phyloP scores from a whole-genome alignment of 164 flowering plant genomes.

The Stephania japonica region DNA sequence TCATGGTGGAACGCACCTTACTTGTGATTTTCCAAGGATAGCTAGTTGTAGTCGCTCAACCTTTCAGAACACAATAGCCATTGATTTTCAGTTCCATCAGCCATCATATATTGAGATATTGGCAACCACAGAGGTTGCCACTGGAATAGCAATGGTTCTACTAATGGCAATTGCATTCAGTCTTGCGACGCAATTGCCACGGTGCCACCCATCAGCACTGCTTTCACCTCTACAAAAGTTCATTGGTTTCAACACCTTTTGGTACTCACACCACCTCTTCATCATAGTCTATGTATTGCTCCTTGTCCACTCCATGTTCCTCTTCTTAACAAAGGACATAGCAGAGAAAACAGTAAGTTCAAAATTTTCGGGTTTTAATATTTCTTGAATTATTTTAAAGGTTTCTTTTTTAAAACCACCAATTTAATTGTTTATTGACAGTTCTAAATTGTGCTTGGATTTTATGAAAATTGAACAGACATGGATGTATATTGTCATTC shows the following conservation, averaged over 20 bases:
- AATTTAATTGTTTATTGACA: not conserved
- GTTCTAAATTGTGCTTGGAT: not conserved
- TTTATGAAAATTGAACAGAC: slow-evolving; percentile 24
- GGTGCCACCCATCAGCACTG: slow-evolving; percentile 22
- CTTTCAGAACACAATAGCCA: slow-evolving; percentile 34
- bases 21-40: slow-evolving; percentile 52
- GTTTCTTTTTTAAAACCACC: too few species aligned
- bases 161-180: slow-evolving; percentile 42
- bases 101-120: slow-evolving; percentile 41
- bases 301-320: slow-evolving; percentile 45
- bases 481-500: slow-evolving; percentile 50
- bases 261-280: slow-evolving; percentile 57
- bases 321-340: slow-evolving; percentile 34
- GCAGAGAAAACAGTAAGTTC: slow-evolving; percentile 39
- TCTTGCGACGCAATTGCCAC: slow-evolving; percentile 34
- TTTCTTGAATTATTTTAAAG: not conserved
- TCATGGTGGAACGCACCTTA: slow-evolving; percentile 45
- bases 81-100: slow-evolving; percentile 31
- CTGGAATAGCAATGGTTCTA: slow-evolving; percentile 43
- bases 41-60: slow-evolving; percentile 16
- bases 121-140: slow-evolving; percentile 36
- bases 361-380: too few species aligned
- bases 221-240: slow-evolving; percentile 6
- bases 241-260: slow-evolving; percentile 45
- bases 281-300: slow-evolving; percentile 42